phyloP scores from a whole-genome alignment of 345 rosid species.

The Rubroshorea leprosula region DNA sequence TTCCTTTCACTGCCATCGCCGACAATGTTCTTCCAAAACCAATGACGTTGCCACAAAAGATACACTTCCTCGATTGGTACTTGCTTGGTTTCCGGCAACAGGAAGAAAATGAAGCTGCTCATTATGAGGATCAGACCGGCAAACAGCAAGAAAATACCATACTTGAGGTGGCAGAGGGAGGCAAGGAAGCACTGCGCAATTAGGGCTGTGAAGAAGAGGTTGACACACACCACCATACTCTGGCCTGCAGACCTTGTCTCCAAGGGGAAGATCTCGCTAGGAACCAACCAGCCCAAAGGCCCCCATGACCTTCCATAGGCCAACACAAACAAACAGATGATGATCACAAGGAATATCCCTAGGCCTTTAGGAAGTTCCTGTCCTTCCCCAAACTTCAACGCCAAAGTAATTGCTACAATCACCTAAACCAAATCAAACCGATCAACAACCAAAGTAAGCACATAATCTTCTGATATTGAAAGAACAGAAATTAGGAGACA shows the following conservation, averaged over 20 bases:
- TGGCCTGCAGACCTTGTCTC: slow-evolving; percentile 94
- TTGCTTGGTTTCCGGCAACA: slow-evolving; percentile 87
- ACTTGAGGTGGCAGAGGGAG: slow-evolving; percentile 64
- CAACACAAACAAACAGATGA: slow-evolving; percentile 66
- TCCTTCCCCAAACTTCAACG: slow-evolving; percentile 64
- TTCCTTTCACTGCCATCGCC: neutral
- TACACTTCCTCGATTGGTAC: slow-evolving; percentile 84
- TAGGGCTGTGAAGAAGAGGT: slow-evolving; percentile 75
- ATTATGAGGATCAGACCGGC: slow-evolving; percentile 56
- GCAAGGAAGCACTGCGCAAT: slow-evolving; percentile 76
- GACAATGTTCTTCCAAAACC: slow-evolving; percentile 77
- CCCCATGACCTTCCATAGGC: slow-evolving; percentile 97
- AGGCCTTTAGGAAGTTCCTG: slow-evolving; percentile 33
- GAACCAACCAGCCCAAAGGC: slow-evolving; percentile 92
- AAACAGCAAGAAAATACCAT: slow-evolving; percentile 69
- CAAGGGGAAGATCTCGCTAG: slow-evolving; percentile 80
- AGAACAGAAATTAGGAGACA: neutral
- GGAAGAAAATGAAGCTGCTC: slow-evolving; percentile 69
- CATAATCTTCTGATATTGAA: neutral
- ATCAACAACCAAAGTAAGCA: neutral
- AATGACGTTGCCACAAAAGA: slow-evolving; percentile 62
- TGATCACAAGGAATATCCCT: slow-evolving; percentile 45
- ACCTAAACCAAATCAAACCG: slow-evolving; percentile 32
- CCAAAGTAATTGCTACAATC: slow-evolving; percentile 52
- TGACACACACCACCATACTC: slow-evolving; percentile 76